These are phyloP conservation scores for Cryptococcus sp. DNA, from an alignment of 1,284 basidiomycete species.

Conservation along the genomic window DNA sequence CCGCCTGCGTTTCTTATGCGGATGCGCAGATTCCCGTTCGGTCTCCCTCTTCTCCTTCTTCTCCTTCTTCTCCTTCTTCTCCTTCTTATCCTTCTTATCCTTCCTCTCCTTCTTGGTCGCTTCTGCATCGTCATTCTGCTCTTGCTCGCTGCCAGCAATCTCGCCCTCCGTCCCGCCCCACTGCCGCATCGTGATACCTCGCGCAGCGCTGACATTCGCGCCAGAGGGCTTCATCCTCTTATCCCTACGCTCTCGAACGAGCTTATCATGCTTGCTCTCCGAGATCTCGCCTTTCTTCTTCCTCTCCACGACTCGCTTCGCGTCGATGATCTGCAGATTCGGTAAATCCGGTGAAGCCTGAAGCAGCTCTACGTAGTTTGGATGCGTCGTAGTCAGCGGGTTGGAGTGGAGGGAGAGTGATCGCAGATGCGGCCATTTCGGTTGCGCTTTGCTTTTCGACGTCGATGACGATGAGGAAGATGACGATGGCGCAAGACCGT, in stretches of 20 bases:
- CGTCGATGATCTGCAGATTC: slow-evolving; percentile 49
- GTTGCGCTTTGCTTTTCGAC: not conserved
- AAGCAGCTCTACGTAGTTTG: slow-evolving; percentile 37
- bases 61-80: slow-evolving; percentile 8
- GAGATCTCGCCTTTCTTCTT: slow-evolving; percentile 38
- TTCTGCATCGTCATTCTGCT: slow-evolving; percentile 5
- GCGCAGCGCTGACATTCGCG: slow-evolving; percentile 27
- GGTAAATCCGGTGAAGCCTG: slow-evolving; percentile 36
- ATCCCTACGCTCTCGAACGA: slow-evolving; percentile 30
- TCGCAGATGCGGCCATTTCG: slow-evolving; percentile 33
- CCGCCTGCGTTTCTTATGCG: not conserved
- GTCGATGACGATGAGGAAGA: not conserved
- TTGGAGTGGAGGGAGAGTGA: slow-evolving; percentile 46
- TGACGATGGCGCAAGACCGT: slow-evolving; percentile 17
- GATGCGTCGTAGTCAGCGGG: slow-evolving; percentile 36
- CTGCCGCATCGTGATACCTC: slow-evolving; percentile 29
- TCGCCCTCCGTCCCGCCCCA: slow-evolving; percentile 33
- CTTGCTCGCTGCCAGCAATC: slow-evolving; percentile 1
- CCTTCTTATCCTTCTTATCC: slow-evolving; percentile 10
- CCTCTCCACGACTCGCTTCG: slow-evolving; percentile 45
- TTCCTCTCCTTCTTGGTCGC: slow-evolving; percentile 7
- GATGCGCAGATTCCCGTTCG: slow-evolving; percentile 3
- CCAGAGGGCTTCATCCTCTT: slow-evolving; percentile 40
- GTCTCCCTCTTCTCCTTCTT: slow-evolving; percentile 7
- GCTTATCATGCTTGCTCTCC: slow-evolving; percentile 33